phyloP scores from a whole-genome alignment of 2,329 filamentous ascomycete genomes.

The Monosporascus cannonballus region DNA sequence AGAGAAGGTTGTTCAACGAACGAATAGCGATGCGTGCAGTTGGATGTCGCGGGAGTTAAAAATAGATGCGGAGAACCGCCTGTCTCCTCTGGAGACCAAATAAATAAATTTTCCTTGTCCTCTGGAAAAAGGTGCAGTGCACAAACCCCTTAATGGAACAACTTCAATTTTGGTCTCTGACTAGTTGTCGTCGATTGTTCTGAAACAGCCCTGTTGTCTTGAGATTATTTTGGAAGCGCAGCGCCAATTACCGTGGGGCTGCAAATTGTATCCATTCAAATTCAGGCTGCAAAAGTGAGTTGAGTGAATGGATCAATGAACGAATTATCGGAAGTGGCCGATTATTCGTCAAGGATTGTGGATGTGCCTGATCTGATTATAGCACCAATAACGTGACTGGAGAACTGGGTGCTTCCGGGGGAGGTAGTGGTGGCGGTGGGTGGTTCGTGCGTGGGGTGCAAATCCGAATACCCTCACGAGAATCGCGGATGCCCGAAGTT shows the following conservation, averaged over 20 bases:
- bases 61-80: too few relatives aligned
- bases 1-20: background rate
- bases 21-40: background rate
- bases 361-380: background rate
- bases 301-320: background rate
- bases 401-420: conserved; percentile 2
- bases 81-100: too few relatives aligned
- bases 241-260: background rate
- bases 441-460: conserved; percentile 18
- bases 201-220: background rate
- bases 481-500: conserved; percentile 11
- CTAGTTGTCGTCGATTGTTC: background rate
- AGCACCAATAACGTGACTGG: background rate
- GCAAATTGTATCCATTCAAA: background rate
- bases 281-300: background rate
- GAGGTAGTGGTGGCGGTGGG: conserved; percentile 5
- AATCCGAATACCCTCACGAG: conserved; percentile 26
- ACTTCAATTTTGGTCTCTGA: background rate
- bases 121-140: too few relatives aligned
- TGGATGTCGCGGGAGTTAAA: too few relatives aligned
- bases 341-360: background rate
- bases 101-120: too few relatives aligned
- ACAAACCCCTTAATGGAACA: background rate
- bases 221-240: background rate
- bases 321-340: background rate